These are phyloP conservation scores for Vigna reflexopilosa DNA, from an alignment of 306 rosid species.

Conservation along the genomic window DNA sequence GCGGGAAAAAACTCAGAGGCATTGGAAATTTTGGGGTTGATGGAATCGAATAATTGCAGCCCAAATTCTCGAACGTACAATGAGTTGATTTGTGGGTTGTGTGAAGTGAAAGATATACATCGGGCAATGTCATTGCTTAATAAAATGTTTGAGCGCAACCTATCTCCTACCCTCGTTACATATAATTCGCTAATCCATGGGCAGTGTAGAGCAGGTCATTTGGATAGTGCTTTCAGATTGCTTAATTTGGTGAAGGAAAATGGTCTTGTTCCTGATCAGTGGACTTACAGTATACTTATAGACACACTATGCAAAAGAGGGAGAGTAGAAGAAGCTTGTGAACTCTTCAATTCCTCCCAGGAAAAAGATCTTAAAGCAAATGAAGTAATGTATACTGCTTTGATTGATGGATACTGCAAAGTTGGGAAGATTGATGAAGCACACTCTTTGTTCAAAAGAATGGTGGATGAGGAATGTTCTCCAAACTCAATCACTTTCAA, in stretches of 20 bases:
- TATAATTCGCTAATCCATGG: slow-evolving; percentile 71
- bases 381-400: slow-evolving; percentile 68
- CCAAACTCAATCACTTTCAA: slow-evolving; percentile 67
- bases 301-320: slow-evolving; percentile 67
- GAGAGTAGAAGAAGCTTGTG: slow-evolving; percentile 65
- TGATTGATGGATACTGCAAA: slow-evolving; percentile 75
- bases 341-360: slow-evolving; percentile 54
- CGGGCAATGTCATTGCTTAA: slow-evolving; percentile 67
- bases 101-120: slow-evolving; percentile 61
- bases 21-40: slow-evolving; percentile 58
- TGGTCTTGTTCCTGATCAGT: slow-evolving; percentile 68
- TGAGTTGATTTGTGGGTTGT: slow-evolving; percentile 74
- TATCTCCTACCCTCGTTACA: slow-evolving; percentile 63
- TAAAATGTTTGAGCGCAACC: slow-evolving; percentile 63
- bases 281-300: slow-evolving; percentile 65
- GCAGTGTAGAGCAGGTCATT: slow-evolving; percentile 72
- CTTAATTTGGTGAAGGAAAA: slow-evolving; percentile 64
- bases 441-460: slow-evolving; percentile 58
- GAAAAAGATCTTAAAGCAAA: slow-evolving; percentile 60
- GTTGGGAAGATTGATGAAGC: slow-evolving; percentile 63
- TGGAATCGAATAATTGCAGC: slow-evolving; percentile 65
- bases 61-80: slow-evolving; percentile 76
- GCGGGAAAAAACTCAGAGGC: slow-evolving; percentile 56
- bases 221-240: slow-evolving; percentile 73
- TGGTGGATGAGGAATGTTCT: slow-evolving; percentile 62